Percentiles rank a stretch among this genome's conserved stretches.
phyloP scores from a whole-genome alignment of 2,329 filamentous ascomycete species.

The Aspergillus japonicus region DNA sequence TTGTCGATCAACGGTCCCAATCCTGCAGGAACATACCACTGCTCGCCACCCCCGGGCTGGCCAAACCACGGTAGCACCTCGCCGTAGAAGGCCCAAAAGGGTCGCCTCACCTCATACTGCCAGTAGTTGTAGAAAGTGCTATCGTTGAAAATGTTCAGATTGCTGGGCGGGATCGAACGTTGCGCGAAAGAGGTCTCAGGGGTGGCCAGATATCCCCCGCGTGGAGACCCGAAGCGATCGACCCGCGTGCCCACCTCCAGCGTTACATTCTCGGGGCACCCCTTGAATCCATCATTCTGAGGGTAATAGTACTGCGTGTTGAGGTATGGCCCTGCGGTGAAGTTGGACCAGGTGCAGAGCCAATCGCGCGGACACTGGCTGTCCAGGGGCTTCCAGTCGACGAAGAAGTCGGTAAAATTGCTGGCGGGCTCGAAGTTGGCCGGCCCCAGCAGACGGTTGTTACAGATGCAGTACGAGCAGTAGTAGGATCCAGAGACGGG shows the following conservation, averaged over 20 bases:
- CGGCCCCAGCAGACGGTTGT: background rate
- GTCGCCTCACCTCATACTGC: background rate
- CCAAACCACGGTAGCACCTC: slow-evolving; percentile 2
- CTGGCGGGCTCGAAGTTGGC: background rate
- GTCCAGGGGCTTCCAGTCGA: background rate
- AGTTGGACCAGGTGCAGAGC: slow-evolving; percentile 5
- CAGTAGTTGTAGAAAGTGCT: slow-evolving; percentile 5
- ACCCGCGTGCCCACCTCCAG: background rate
- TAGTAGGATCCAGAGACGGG: background rate
- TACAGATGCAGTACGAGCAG: slow-evolving; percentile 4
- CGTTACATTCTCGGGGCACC: background rate
- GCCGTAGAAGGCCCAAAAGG: background rate
- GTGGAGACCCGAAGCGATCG: background rate
- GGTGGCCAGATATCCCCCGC: background rate
- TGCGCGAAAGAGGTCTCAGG: background rate
- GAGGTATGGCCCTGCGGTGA: background rate
- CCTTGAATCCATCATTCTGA: slow-evolving; percentile 1
- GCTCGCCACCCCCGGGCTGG: background rate
- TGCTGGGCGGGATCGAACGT: background rate
- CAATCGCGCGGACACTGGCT: background rate
- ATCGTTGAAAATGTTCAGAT: background rate
- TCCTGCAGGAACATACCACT: background rate
- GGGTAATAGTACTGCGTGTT: background rate
- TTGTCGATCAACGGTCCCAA: background rate
- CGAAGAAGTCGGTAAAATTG: background rate